Conservation (phyloP, 1,284 basidiomycete genomes). For the Caloboletus firmus region DNA sequence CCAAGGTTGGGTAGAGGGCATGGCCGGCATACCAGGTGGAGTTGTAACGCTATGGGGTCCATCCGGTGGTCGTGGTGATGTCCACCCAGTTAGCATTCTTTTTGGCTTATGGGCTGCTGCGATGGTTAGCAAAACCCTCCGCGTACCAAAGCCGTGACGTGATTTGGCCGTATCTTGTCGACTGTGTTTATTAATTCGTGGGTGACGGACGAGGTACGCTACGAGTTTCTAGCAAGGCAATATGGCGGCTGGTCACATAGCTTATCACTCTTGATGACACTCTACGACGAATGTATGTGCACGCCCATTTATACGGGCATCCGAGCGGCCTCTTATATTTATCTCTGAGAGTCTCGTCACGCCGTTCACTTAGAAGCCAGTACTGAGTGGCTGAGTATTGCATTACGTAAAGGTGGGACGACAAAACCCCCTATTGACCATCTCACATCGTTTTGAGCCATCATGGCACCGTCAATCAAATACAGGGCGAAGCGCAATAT, state of each 20-base stretch:
- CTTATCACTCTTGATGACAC: conserved; percentile 9
- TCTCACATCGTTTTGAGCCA: neutral
- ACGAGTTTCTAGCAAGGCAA: neutral
- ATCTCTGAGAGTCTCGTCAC: no score
- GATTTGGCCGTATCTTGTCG: neutral
- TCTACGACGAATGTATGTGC: conserved; percentile 19
- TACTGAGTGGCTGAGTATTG: no score
- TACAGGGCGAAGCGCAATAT: neutral
- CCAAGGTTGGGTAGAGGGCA: conserved; percentile 80
- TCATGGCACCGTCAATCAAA: conserved; percentile 3
- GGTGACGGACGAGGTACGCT: conserved; percentile 4
- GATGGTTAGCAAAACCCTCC: conserved; percentile 94
- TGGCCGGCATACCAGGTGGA: conserved; percentile 75
- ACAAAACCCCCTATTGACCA: no score
- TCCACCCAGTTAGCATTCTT: conserved; percentile 74
- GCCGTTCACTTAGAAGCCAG: no score
- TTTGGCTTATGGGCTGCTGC: conserved; percentile 86
- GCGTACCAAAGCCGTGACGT: conserved; percentile 71
- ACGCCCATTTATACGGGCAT: conserved; percentile 5
- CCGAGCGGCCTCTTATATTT: neutral
- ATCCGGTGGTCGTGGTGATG: conserved; percentile 71
- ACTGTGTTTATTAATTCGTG: neutral
- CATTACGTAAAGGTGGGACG: no score
- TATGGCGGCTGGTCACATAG: neutral
- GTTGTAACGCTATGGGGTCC: conserved; percentile 70